Conservation (phyloP, 1,139 yeast species). For the Spathaspora sp. region DNA sequence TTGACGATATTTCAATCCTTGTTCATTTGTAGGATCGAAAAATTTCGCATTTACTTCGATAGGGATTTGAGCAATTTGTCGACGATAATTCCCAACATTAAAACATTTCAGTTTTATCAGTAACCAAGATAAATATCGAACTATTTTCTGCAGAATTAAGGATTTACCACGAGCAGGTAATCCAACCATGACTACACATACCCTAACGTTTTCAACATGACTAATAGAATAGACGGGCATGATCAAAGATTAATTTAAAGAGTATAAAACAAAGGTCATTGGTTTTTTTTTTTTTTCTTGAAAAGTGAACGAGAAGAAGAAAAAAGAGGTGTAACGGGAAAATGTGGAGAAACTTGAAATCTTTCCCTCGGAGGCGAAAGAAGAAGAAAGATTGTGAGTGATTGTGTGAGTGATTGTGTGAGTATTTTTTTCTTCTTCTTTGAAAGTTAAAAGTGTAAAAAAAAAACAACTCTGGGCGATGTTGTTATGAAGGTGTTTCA, state of each 20-base stretch:
- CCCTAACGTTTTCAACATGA: conserved; percentile 67
- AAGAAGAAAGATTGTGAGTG: too few relatives aligned
- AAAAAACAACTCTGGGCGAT: too few relatives aligned
- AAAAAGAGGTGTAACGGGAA: not conserved
- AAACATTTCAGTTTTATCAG: conserved; percentile 85
- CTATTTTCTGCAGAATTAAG: conserved; percentile 79
- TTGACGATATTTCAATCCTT: conserved; percentile 60
- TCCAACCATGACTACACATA: conserved; percentile 78
- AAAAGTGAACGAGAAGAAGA: not conserved
- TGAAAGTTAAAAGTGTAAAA: too few relatives aligned
- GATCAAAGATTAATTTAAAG: not conserved
- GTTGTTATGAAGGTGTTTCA: too few relatives aligned
- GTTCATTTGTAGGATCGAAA: conserved; percentile 65
- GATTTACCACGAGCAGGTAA: conserved; percentile 67
- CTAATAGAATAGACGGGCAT: conserved; percentile 79
- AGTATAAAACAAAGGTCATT: not conserved
- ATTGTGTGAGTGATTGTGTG: too few relatives aligned
- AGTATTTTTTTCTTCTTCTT: too few relatives aligned
- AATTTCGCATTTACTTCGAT: conserved; percentile 59
- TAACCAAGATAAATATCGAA: conserved; percentile 88
- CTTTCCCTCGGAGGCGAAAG: not conserved
- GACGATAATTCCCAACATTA: conserved; percentile 84
- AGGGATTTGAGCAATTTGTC: conserved; percentile 47
- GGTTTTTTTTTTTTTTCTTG: not conserved
- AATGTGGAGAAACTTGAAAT: not conserved